Evolutionary conservation across 164 flowering plant species (phyloP).

Genomic region (Liriodendron chinense): DNA sequence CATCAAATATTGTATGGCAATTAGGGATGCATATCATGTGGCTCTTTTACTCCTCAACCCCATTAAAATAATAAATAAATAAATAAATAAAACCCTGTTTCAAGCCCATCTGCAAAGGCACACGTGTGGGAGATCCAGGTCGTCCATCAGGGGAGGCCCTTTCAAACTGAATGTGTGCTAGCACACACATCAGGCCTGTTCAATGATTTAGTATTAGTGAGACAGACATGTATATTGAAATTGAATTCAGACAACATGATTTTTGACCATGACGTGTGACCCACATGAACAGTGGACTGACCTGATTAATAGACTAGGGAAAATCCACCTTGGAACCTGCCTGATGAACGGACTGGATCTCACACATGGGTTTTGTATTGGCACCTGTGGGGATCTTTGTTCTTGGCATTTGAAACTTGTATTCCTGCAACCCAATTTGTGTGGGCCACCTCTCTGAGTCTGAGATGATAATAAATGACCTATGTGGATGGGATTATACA

Average conservation of each 20-base stretch:
- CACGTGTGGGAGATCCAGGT: background rate
- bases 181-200: no score
- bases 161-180: background rate
- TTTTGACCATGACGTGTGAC: no score
- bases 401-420: background rate
- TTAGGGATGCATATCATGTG: constrained; percentile 37
- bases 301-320: no score
- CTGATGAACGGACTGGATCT: background rate
- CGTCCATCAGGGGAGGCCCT: background rate
- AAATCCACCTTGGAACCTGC: background rate
- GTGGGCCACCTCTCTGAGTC: background rate
- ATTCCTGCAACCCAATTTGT: background rate
- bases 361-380: background rate
- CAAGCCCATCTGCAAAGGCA: no score
- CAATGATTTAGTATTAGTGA: no score
- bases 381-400: background rate
- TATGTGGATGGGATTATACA: background rate
- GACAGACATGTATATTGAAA: no score
- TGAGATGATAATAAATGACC: background rate
- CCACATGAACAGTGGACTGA: no score
- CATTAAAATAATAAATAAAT: background rate
- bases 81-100: no score
- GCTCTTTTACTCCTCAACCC: constrained; percentile 4
- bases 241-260: no score
- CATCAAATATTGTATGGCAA: constrained; percentile 14